These are phyloP conservation scores for Podila verticillata DNA, from an alignment of 192 early-diverging fungal species.

Conservation along the genomic window DNA sequence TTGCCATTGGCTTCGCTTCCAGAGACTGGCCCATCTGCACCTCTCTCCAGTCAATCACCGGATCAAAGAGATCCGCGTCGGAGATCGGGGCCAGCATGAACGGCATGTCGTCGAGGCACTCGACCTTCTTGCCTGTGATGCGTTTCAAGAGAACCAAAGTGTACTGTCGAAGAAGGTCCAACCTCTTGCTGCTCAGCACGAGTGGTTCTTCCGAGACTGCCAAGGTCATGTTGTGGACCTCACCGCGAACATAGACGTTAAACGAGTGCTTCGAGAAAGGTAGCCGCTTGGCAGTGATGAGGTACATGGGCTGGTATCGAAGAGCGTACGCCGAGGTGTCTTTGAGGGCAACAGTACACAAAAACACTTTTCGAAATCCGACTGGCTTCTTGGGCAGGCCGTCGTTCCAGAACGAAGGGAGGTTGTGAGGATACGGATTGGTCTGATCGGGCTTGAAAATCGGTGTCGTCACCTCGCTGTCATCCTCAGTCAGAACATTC, in stretches of 20 bases:
- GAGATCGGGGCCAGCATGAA: slow-evolving; percentile 65
- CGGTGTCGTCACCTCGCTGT: neutral
- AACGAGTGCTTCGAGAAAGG: slow-evolving; percentile 37
- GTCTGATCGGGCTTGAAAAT: slow-evolving; percentile 22
- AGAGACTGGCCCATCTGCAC: slow-evolving; percentile 24
- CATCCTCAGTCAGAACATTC: slow-evolving; percentile 12
- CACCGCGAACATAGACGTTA: slow-evolving; percentile 43
- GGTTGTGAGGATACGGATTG: slow-evolving; percentile 20
- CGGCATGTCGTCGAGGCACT: slow-evolving; percentile 62
- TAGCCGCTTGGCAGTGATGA: slow-evolving; percentile 53
- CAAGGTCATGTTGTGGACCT: slow-evolving; percentile 18
- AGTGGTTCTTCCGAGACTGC: neutral
- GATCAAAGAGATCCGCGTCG: slow-evolving; percentile 19
- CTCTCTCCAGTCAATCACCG: slow-evolving; percentile 58
- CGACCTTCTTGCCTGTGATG: slow-evolving; percentile 55
- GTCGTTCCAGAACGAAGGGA: slow-evolving; percentile 52
- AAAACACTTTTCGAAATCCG: slow-evolving; percentile 12
- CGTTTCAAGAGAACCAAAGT: slow-evolving; percentile 59
- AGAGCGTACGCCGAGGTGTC: slow-evolving; percentile 10
- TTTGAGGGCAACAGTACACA: slow-evolving; percentile 38
- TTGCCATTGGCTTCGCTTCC: neutral
- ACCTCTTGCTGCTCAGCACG: slow-evolving; percentile 37
- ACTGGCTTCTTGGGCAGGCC: neutral
- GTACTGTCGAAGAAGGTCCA: slow-evolving; percentile 57
- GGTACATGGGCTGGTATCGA: slow-evolving; percentile 52